These are phyloP conservation scores for Erythrophleum ivorense DNA, from an alignment of 331 rosid species.

Conservation along the genomic window DNA sequence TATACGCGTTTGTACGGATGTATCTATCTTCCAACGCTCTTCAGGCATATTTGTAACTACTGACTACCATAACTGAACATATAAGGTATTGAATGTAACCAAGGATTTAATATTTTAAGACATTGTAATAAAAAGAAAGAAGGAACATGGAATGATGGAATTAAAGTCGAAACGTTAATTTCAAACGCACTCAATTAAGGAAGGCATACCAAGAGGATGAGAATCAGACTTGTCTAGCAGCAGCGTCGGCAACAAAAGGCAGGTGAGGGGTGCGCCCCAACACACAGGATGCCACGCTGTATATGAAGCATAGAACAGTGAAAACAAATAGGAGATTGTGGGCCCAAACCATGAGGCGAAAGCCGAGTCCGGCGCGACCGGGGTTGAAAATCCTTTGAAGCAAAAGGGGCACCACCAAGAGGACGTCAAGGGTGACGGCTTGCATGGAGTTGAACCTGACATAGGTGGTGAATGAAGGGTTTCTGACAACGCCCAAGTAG, in stretches of 20 bases:
- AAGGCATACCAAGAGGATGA: not conserved
- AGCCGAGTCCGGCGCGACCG: slow-evolving; percentile 61
- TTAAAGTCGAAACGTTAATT: not conserved
- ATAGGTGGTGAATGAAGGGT: slow-evolving; percentile 66
- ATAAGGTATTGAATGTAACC: not conserved
- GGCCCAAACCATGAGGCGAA: slow-evolving; percentile 63
- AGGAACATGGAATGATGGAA: not conserved
- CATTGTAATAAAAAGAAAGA: not conserved
- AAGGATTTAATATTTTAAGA: not conserved
- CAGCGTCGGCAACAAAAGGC: slow-evolving; percentile 90
- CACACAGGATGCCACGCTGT: slow-evolving; percentile 56
- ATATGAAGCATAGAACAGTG: slow-evolving; percentile 64
- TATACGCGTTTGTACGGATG: no score
- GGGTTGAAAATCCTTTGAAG: slow-evolving; percentile 68
- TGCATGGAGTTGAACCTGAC: slow-evolving; percentile 89
- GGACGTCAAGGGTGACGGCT: slow-evolving; percentile 84
- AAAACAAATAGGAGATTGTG: slow-evolving; percentile 62
- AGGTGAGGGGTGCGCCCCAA: slow-evolving; percentile 78
- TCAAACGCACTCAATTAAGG: not conserved
- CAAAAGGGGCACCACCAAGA: slow-evolving; percentile 72
- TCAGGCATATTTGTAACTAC: no score
- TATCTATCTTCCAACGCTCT: no score
- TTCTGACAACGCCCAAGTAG: slow-evolving; percentile 80
- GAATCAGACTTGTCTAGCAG: slow-evolving; percentile 64
- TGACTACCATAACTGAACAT: no score